Evolutionary conservation across 164 flowering plant genomes (phyloP), one percentile per base, ranked within the genome.

Genomic region (Macadamia integrifolia): DNA sequence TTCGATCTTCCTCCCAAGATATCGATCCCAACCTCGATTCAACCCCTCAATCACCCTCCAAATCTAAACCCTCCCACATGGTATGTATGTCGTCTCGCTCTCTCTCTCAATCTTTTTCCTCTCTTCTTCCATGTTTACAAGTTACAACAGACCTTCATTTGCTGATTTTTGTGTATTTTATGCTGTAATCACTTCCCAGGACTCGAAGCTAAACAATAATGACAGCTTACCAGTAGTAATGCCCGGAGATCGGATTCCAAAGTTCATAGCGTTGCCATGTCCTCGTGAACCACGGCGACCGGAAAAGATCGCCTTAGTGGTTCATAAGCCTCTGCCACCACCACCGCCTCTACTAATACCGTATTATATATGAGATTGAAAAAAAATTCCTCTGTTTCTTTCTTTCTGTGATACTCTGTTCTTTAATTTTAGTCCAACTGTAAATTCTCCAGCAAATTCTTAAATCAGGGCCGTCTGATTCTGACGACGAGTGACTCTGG

Each of bases 191-290:
- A 64, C 17, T 43, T 1, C 5, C 18, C 76, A 87, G 92, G 71
- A 79, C 62, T 63, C 69, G 57, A 76, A 79, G 72, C 70, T 72
- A 49, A 76, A 71, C 2, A 66, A 65, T 46, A 69, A 58, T 30
- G 70, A 80, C 58, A 89, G 88, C 74, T 65, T 87, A 79, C 85
- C 97, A 28, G 97, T 91, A 15, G 9, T 91, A 62, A 91, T 89
- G 97, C 92, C 97, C 0, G 97, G 97, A 0, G 97, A 91, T 65
- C 62, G 68, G 48, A 71, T 88, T 2, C 84, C 97, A 10, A 91
- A 77, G 69, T 91, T 89, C 71, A 86, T 91, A 56, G 97, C 97
- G 48, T 35, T 89, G 82, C 97, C 97, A 2, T 85, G 97, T 77
- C 94, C 92, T 3, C 80, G 90, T 30, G 72, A 81, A 71, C 88